Evolutionary conservation across 345 rosid species (phyloP).

Genomic region (Arabidopsis suecica): DNA sequence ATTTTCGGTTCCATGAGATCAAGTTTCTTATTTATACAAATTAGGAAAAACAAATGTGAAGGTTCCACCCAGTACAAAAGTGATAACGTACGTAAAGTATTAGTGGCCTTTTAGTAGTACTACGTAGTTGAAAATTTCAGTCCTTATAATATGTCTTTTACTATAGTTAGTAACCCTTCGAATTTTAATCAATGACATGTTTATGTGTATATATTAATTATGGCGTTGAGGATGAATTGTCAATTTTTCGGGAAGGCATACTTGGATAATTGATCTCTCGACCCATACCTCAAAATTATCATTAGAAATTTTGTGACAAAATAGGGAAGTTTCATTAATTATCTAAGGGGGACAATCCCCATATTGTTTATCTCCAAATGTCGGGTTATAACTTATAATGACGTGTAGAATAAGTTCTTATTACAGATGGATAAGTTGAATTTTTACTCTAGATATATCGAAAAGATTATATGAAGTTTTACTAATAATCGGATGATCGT

Average conservation of each 20-base stretch:
- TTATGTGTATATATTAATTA: constrained; percentile 22
- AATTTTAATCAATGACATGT: constrained; percentile 22
- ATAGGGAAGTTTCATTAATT: constrained; percentile 14
- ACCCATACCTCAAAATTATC: constrained; percentile 35
- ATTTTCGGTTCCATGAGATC: background rate
- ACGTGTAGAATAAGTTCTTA: background rate
- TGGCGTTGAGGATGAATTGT: constrained; percentile 23
- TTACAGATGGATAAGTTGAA: background rate
- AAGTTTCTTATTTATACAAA: constrained; percentile 10
- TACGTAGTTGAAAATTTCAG: constrained; percentile 16
- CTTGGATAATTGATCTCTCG: constrained; percentile 28
- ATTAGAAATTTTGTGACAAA: background rate
- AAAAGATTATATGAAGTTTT: too few species aligned
- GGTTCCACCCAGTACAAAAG: constrained; percentile 31
- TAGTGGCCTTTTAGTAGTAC: constrained; percentile 18
- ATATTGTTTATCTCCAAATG: constrained; percentile 35
- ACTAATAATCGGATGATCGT: too few species aligned
- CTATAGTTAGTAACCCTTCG: constrained; percentile 31
- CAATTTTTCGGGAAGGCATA: constrained; percentile 22
- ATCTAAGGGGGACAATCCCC: constrained; percentile 10
- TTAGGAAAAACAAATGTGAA: constrained; percentile 19
- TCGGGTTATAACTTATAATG: constrained; percentile 28
- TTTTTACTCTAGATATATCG: background rate
- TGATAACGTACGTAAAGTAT: constrained; percentile 16
- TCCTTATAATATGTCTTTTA: constrained; percentile 29